Conservation (phyloP, 164 flowering plant genomes). For the Berberis thunbergii region DNA sequence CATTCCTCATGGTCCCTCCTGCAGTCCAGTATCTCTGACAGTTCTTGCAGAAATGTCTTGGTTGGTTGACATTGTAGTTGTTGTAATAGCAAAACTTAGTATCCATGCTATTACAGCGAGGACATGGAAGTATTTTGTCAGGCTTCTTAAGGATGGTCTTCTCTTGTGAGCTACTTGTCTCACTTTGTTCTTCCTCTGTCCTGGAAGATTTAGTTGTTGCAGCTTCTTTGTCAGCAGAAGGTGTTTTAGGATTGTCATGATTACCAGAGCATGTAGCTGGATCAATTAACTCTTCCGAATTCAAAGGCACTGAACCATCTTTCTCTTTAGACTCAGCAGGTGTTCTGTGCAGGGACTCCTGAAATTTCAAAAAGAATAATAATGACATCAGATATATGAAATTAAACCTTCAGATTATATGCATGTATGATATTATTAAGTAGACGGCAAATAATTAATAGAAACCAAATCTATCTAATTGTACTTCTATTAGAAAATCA, state of each 20-base stretch:
- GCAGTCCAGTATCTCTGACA: constrained; percentile 93
- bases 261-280: constrained; percentile 13
- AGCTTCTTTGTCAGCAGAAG: constrained; percentile 27
- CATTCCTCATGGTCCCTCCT: constrained; percentile 85
- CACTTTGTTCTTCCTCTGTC: constrained; percentile 27
- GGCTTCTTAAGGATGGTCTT: constrained; percentile 63
- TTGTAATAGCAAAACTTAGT: constrained; percentile 90
- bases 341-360: constrained; percentile 21
- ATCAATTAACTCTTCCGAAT: constrained; percentile 12
- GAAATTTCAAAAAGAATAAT: constrained; percentile 11
- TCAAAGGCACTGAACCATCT: constrained; percentile 11
- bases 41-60: constrained; percentile 79
- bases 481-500: no score
- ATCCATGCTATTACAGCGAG: constrained; percentile 83
- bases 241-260: constrained; percentile 26
- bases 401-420: background rate
- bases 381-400: background rate
- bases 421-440: background rate
- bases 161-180: constrained; percentile 27
- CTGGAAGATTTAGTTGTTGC: constrained; percentile 13
- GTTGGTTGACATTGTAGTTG: constrained; percentile 76
- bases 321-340: constrained; percentile 9
- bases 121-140: constrained; percentile 75
- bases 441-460: background rate
- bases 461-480: no score